Evolutionary conservation across 2,329 filamentous ascomycete genomes (phyloP).

Genomic region (Podosphaera fusca): DNA sequence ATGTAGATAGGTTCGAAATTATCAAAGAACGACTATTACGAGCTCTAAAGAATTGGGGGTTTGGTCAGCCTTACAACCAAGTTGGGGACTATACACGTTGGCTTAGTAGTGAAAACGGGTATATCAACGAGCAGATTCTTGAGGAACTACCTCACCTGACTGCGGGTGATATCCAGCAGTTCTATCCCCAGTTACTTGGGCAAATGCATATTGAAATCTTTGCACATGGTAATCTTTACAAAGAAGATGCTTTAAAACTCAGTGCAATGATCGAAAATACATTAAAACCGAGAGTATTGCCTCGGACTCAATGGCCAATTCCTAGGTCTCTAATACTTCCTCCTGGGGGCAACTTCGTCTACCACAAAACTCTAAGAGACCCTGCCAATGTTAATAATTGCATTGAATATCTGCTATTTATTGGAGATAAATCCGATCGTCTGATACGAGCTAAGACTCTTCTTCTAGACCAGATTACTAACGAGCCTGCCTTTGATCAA

Average conservation of each 20-base stretch:
- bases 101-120: slow-evolving; percentile 54
- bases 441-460: slow-evolving; percentile 50
- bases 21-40: slow-evolving; percentile 66
- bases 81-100: slow-evolving; percentile 64
- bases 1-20: slow-evolving; percentile 72
- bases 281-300: slow-evolving; percentile 50
- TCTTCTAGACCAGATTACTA: slow-evolving; percentile 69
- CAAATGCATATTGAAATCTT: slow-evolving; percentile 77
- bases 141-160: slow-evolving; percentile 56
- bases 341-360: slow-evolving; percentile 61
- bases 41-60: slow-evolving; percentile 66
- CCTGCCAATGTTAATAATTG: slow-evolving; percentile 76
- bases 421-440: slow-evolving; percentile 48
- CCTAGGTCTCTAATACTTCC: slow-evolving; percentile 56
- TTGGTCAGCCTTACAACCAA: slow-evolving; percentile 72
- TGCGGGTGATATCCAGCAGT: slow-evolving; percentile 47
- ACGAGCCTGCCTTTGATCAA: slow-evolving; percentile 87
- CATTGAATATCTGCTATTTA: slow-evolving; percentile 53
- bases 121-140: slow-evolving; percentile 57
- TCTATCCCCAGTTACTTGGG: slow-evolving; percentile 57
- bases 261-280: slow-evolving; percentile 62
- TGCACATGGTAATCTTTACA: slow-evolving; percentile 80
- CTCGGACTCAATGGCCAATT: slow-evolving; percentile 58
- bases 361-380: slow-evolving; percentile 59
- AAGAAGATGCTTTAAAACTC: slow-evolving; percentile 71